phyloP scores from a whole-genome alignment of 805 yeast genomes.

The Suhomyces emberorum region DNA sequence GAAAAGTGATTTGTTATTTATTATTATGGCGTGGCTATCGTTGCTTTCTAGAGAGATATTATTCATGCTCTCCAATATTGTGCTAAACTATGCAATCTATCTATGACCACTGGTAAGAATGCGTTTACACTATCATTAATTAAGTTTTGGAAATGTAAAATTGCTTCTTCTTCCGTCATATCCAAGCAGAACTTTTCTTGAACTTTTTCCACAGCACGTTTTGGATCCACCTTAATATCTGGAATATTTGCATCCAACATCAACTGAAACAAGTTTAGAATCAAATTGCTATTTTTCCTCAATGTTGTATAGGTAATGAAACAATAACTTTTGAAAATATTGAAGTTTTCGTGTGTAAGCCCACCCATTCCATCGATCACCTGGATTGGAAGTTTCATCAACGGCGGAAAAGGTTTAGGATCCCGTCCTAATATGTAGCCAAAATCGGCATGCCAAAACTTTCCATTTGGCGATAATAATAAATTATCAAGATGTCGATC shows the following conservation, averaged over 20 bases:
- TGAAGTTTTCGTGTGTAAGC: constrained; percentile 75
- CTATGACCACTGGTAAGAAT: constrained; percentile 90
- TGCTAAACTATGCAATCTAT: constrained; percentile 89
- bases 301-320: constrained; percentile 90
- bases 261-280: constrained; percentile 84
- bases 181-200: constrained; percentile 92
- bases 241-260: constrained; percentile 95
- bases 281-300: constrained; percentile 84
- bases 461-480: constrained; percentile 72
- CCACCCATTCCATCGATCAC: constrained; percentile 99
- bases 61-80: constrained; percentile 95
- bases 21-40: no score
- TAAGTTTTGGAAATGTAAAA: constrained; percentile 86
- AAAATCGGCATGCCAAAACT: constrained; percentile 96
- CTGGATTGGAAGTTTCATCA: constrained; percentile 96
- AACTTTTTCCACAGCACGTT: constrained; percentile 83
- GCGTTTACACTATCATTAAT: constrained; percentile 95
- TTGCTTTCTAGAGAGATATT: no score
- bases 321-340: constrained; percentile 86
- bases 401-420: constrained; percentile 98
- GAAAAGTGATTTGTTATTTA: no score
- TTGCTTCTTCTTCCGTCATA: constrained; percentile 94
- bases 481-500: constrained; percentile 94
- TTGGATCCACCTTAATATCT: constrained; percentile 79
- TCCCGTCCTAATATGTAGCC: constrained; percentile 96